Evolutionary conservation across 345 rosid genomes (phyloP).

Genomic region (Dipteronia dyeriana): DNA sequence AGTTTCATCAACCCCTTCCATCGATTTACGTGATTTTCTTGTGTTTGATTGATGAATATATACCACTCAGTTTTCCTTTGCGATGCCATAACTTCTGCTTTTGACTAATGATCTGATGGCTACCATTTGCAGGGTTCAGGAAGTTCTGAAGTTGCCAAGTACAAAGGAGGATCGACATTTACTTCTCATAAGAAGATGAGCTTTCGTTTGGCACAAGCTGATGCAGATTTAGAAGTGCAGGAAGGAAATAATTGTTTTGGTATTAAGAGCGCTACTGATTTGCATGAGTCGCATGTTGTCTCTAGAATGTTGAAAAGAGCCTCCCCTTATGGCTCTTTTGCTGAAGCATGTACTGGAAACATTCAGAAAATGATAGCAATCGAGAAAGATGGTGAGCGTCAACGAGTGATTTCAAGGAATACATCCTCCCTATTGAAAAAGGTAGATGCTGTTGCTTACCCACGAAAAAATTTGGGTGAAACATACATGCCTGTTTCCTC

Average conservation of each 20-base stretch:
- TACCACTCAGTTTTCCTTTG: not conserved
- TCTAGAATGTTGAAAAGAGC: conserved; percentile 46
- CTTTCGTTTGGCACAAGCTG: conserved; percentile 9
- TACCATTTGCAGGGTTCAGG: conserved; percentile 42
- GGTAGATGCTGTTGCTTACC: conserved; percentile 51
- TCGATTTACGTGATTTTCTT: not conserved
- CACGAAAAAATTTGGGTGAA: conserved; percentile 36
- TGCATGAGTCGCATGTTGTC: conserved; percentile 37
- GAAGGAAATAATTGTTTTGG: conserved; percentile 18
- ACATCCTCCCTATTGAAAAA: conserved; percentile 26
- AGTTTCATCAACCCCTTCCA: too few species aligned
- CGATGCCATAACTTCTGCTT: not conserved
- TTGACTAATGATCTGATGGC: conserved; percentile 26
- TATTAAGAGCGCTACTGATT: conserved; percentile 21
- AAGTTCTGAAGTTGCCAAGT: conserved; percentile 39
- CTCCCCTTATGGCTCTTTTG: conserved; percentile 34
- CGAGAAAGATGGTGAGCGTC: conserved; percentile 26
- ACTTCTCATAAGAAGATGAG: conserved; percentile 27
- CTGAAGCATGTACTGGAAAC: conserved; percentile 37
- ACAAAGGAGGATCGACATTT: conserved; percentile 20
- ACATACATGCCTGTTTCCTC: conserved; percentile 36
- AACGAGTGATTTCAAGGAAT: conserved; percentile 21
- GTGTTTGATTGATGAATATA: not conserved
- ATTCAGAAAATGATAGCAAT: conserved; percentile 32
- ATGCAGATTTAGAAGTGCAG: conserved; percentile 9